These are phyloP conservation scores for Allium fistulosum DNA, from an alignment of 106 monocot species.

Conservation along the genomic window DNA sequence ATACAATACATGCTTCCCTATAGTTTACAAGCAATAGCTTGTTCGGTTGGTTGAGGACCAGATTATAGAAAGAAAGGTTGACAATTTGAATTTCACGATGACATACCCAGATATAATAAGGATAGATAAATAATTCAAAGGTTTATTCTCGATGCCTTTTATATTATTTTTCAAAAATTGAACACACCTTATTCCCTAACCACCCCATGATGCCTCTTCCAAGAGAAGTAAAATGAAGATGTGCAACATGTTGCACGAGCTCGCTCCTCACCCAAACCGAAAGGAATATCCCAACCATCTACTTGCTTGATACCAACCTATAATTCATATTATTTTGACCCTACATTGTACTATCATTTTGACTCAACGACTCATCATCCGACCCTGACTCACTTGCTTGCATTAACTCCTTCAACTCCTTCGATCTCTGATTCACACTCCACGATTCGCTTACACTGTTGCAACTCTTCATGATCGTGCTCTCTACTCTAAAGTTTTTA, in stretches of 20 bases:
- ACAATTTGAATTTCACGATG: background rate
- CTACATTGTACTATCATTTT: background rate
- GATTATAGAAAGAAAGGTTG: too few species aligned
- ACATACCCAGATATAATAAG: background rate
- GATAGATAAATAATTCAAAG: background rate
- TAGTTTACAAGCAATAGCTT: too few species aligned
- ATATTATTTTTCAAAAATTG: background rate
- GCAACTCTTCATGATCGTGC: conserved; percentile 47
- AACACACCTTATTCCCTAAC: conserved; percentile 80
- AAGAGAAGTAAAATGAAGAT: conserved; percentile 58
- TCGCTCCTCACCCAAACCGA: conserved; percentile 85
- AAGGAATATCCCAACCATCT: conserved; percentile 94
- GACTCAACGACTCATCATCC: conserved; percentile 32
- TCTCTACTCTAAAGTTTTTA: conserved; percentile 41
- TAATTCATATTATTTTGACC: conserved; percentile 20
- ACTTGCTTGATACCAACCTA: conserved; percentile 72
- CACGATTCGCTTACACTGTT: conserved; percentile 40
- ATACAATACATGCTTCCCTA: too few species aligned
- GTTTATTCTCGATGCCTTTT: background rate
- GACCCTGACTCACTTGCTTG: conserved; percentile 20
- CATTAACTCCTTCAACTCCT: conserved; percentile 57
- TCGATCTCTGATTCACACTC: conserved; percentile 9
- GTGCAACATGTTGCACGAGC: conserved; percentile 67
- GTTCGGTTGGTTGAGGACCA: too few species aligned
- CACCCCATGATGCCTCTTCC: conserved; percentile 93